Conservation (phyloP, 805 yeast species). For the Candida caryicola region DNA sequence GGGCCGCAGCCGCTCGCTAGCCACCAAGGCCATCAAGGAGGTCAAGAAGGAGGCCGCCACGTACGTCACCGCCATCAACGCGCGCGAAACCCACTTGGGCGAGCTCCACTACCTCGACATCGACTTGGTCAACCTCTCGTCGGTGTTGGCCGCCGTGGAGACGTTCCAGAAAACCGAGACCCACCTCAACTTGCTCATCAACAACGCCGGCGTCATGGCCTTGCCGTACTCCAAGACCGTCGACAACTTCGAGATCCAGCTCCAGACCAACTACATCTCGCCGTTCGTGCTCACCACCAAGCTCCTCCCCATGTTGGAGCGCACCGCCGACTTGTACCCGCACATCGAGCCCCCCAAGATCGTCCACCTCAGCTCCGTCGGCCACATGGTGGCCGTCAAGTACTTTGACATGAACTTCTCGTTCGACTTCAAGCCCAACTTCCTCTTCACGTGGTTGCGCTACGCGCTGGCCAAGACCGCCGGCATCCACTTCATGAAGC, state of each 20-base stretch:
- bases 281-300: constrained; percentile 69
- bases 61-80: constrained; percentile 15
- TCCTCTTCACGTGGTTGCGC: constrained; percentile 72
- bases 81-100: constrained; percentile 28
- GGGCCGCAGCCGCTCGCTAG: constrained; percentile 60
- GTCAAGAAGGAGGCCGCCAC: constrained; percentile 51
- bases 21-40: constrained; percentile 54
- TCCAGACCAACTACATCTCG: constrained; percentile 75
- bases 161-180: constrained; percentile 47
- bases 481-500: constrained; percentile 68
- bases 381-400: constrained; percentile 52
- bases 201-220: constrained; percentile 82
- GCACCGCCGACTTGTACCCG: constrained; percentile 27
- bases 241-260: constrained; percentile 74
- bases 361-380: constrained; percentile 62
- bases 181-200: constrained; percentile 57
- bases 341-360: constrained; percentile 47
- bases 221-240: constrained; percentile 63
- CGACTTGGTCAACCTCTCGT: constrained; percentile 32
- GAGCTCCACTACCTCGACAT: constrained; percentile 37
- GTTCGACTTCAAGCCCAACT: constrained; percentile 60
- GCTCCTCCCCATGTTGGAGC: constrained; percentile 52
- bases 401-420: constrained; percentile 47
- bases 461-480: constrained; percentile 77
- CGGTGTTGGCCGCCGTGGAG: constrained; percentile 44